Conservation (phyloP, 805 yeast genomes). For the Saccharomycopsis microspora region DNA sequence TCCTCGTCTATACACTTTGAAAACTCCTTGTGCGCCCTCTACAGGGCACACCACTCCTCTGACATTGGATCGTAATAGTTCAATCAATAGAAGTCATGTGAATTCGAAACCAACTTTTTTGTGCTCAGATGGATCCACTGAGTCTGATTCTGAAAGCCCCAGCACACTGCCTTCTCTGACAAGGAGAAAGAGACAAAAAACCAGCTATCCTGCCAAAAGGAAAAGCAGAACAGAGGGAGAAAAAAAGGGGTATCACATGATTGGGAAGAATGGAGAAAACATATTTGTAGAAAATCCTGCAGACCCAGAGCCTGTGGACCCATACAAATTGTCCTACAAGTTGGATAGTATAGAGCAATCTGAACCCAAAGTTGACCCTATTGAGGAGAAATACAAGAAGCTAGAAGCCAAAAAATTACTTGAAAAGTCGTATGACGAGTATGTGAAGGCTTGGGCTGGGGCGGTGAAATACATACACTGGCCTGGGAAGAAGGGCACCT, state of each 20-base stretch:
- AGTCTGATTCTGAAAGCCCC: not conserved
- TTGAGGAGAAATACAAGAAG: slow-evolving; percentile 1
- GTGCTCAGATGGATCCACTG: too few species aligned
- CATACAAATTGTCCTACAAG: slow-evolving; percentile 4
- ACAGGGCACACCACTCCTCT: too few species aligned
- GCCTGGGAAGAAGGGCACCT: too few species aligned
- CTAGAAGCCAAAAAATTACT: not conserved
- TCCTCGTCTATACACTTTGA: too few species aligned
- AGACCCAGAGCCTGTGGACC: not conserved
- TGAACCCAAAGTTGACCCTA: not conserved
- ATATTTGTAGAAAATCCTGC: not conserved
- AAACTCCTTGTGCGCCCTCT: too few species aligned
- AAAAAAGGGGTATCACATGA: not conserved
- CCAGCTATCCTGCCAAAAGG: not conserved
- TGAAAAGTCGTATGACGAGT: slow-evolving; percentile 18
- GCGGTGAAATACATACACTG: too few species aligned
- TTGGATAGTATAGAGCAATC: not conserved
- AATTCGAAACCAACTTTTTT: too few species aligned
- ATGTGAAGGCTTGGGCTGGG: slow-evolving; percentile 3
- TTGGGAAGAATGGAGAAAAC: not conserved
- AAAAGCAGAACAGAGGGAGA: not conserved
- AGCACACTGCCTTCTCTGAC: not conserved
- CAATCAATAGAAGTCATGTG: too few species aligned
- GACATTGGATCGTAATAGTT: too few species aligned
- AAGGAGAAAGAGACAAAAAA: not conserved